Base-by-base conservation (phyloP, 768 basidiomycete species). In the Hemileccinum rubropunctum region DNA sequence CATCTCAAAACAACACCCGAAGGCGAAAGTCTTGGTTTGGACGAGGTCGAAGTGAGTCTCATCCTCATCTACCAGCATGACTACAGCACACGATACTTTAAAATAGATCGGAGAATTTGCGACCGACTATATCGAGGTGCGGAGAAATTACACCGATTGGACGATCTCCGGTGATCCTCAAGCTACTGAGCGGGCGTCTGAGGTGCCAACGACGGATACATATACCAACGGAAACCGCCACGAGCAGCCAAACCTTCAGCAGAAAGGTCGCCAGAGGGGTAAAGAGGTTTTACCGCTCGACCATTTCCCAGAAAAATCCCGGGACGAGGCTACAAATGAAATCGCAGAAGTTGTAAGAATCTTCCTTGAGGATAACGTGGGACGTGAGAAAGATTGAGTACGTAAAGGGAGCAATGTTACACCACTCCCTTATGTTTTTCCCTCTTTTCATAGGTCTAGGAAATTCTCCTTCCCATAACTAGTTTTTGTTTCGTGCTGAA, bases 71-170 rank as follows among this genome's bases (percentile, higher is more conserved):
- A 27, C 41, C 23, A 23, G 14, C 15, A 12, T 38, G 34, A 33
- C 3, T 10, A 47, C n/a, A 23, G 12, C n/a, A n/a, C n/a, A 32
- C 50, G 23, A 54, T 14, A 6, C 2, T 39, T 52, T 47, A n/a
- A 14, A 11, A 30, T 45, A 85, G 81, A 82, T 84, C 34, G 83
- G 84, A 45, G 84, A 86, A 58, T 86, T 84, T 51, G 84, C 83
- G 12, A 80, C 72, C 17, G 84, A 86, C 55, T 85, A 84, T 53
- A 82, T 83, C 50, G 82, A 89, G 62, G 75, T 86, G 17, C 82
- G 82, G 39, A 77, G 86, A 44, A 80, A 86, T 59, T 84, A 78
- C 58, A 70, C 73, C n/a, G 82, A 84, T 58, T 80, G 76, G 71
- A 77, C 69, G 36, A 12, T 45, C 2, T 11, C 71, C 62, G 45